Evolutionary conservation across 2,329 filamentous ascomycete genomes (phyloP).

Genomic region (Dactylonectria estremocensis): DNA sequence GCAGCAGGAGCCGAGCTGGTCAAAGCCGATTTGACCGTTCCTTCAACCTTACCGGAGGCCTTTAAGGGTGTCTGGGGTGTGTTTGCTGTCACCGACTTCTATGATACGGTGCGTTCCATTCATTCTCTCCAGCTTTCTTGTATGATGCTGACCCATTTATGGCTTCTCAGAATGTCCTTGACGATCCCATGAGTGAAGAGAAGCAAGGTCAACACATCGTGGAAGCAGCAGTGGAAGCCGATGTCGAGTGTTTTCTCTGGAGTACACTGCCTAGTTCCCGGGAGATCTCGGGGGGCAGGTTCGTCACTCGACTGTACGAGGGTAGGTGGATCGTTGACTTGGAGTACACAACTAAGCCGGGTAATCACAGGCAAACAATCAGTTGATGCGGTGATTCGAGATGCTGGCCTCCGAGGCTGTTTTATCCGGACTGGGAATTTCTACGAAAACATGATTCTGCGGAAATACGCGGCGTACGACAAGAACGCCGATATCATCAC

Average conservation of each 20-base stretch:
- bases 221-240: constrained; percentile 30
- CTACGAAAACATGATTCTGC: constrained; percentile 35
- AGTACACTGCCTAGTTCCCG: constrained; percentile 33
- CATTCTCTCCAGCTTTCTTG: not conserved
- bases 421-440: constrained; percentile 36
- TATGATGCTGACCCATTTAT: not conserved
- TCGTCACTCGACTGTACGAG: constrained; percentile 33
- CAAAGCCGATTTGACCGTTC: constrained; percentile 33
- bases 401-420: constrained; percentile 30
- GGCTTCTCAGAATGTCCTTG: constrained; percentile 22
- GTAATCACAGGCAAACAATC: constrained; percentile 24
- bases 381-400: constrained; percentile 32
- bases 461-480: constrained; percentile 35
- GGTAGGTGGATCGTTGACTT: not conserved
- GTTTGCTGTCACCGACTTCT: constrained; percentile 36
- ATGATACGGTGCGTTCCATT: constrained; percentile 29
- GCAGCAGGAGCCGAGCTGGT: constrained; percentile 25
- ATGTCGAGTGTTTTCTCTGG: constrained; percentile 33
- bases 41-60: constrained; percentile 28
- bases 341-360: not conserved
- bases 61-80: constrained; percentile 31
- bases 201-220: constrained; percentile 35
- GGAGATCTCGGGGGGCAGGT: constrained; percentile 35
- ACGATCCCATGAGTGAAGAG: constrained; percentile 36
- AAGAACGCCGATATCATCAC: constrained; percentile 27